phyloP scores from a whole-genome alignment of 768 basidiomycete genomes.

The Kondoa malvinella region DNA sequence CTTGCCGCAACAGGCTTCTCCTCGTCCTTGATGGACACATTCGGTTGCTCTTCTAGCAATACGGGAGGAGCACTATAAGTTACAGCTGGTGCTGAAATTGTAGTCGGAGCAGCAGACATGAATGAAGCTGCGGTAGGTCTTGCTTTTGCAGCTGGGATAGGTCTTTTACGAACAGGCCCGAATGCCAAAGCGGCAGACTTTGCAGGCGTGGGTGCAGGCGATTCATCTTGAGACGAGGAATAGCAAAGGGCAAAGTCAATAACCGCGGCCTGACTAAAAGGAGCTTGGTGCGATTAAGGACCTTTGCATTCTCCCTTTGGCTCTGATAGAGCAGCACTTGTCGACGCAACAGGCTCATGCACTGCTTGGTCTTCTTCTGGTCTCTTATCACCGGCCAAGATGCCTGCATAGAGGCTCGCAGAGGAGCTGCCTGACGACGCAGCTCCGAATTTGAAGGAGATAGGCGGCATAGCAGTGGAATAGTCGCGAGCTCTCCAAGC shows the following conservation, averaged over 20 bases:
- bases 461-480: not conserved
- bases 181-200: not conserved
- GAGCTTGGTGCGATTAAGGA: not conserved
- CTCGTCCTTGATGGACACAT: not conserved
- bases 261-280: not conserved
- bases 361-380: not conserved
- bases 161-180: not conserved
- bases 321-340: not conserved
- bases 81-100: not conserved
- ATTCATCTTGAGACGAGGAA: not conserved
- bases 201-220: not conserved
- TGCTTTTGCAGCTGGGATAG: not conserved
- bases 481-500: not conserved
- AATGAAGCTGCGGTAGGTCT: not conserved
- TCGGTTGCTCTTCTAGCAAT: not conserved
- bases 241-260: not conserved
- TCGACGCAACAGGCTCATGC: not conserved
- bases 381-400: not conserved
- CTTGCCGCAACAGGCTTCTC: not conserved
- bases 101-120: not conserved
- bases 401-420: constrained; percentile 2
- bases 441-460: not conserved
- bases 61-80: not conserved
- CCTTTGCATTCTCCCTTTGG: not conserved
- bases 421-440: not conserved